Evolutionary conservation across 1,284 basidiomycete species (phyloP).

Genomic region (Leccinum subfulvum): DNA sequence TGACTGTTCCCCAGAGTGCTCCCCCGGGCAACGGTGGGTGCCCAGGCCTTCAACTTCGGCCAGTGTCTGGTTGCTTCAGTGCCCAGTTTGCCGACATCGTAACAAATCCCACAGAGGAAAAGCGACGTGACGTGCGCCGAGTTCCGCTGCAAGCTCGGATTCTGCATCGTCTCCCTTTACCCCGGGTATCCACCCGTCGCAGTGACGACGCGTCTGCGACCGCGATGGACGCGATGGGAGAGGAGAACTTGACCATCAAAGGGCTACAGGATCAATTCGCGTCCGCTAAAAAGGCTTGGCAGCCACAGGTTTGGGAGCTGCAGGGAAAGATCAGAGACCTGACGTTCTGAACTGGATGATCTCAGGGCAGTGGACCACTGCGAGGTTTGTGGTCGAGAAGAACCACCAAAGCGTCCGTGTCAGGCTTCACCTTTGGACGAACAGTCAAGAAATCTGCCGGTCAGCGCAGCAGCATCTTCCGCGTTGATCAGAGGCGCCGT

Average conservation of each 20-base stretch:
- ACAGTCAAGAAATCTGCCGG: conserved; percentile 45
- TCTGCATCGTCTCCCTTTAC: conserved; percentile 53
- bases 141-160: conserved; percentile 42
- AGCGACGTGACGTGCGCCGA: conserved; percentile 49
- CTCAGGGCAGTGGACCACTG: conserved; percentile 50
- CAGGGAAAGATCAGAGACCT: conserved; percentile 72
- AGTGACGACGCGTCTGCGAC: conserved; percentile 35
- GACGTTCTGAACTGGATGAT: conserved; percentile 61
- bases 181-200: conserved; percentile 38
- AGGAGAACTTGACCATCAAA: conserved; percentile 48
- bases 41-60: conserved; percentile 65
- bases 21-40: conserved; percentile 64
- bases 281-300: conserved; percentile 60
- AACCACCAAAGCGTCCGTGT: conserved; percentile 21
- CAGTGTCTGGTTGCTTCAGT: conserved; percentile 74
- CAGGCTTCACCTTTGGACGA: conserved; percentile 13
- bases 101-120: conserved; percentile 35
- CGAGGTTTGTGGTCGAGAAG: conserved; percentile 58
- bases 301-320: conserved; percentile 70
- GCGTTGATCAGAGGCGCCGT: conserved; percentile 62
- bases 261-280: conserved; percentile 63
- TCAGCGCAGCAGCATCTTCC: conserved; percentile 71
- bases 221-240: conserved; percentile 36
- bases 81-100: conserved; percentile 67
- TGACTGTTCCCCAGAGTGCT: conserved; percentile 51